Evolutionary conservation across 1,139 yeast species (phyloP), one percentile per base, ranked within the genome.

Genomic region (Tardiomyces depauwii): DNA sequence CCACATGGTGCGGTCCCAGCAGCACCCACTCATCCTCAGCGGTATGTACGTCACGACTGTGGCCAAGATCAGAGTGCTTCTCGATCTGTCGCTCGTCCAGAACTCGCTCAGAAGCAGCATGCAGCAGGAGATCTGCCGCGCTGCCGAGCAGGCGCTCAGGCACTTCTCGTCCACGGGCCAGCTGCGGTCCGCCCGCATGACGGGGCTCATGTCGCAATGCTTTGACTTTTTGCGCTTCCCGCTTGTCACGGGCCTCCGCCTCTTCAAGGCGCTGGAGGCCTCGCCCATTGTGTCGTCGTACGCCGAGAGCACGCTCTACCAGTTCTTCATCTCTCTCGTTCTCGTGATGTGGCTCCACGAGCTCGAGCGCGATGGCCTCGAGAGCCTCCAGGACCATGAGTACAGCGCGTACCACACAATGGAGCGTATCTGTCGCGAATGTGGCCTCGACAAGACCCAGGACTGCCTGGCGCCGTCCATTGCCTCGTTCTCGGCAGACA

Each of bases 331-430:
- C 25, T 49, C 58, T 1, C 47, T 61, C 38, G 52, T 58, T 9
- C 49, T 62, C 18, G 51, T 61, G 18, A 57, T 61, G 55, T 63
- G 66, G 66, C 54, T 59, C 44, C 59, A 59, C 39, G 53, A 60
- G n/a, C 56, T 60, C 18, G 64, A 61, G 43, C 32, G 21, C 9
- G 40, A 47, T 12, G 27, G 28, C 19, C 32, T 23, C 14, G 32
- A 33, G 23, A 41, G 40, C 1, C 43, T 47, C 13, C 27, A 42
- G 12, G 40, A 32, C 30, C 25, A 19, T 11, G 44, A 43, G 13
- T 30, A n/a, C 9, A 30, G 18, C 10, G 44, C 44, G 13, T 49
- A 45, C 42, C 28, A 40, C 14, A 44, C 47, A 44, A 18, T 48
- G 40, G 47, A 47, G 28, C 43, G 30, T n/a, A 44, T 47, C 7